phyloP scores from a whole-genome alignment of 495 filamentous ascomycete genomes.

The Penicillium daleae region DNA sequence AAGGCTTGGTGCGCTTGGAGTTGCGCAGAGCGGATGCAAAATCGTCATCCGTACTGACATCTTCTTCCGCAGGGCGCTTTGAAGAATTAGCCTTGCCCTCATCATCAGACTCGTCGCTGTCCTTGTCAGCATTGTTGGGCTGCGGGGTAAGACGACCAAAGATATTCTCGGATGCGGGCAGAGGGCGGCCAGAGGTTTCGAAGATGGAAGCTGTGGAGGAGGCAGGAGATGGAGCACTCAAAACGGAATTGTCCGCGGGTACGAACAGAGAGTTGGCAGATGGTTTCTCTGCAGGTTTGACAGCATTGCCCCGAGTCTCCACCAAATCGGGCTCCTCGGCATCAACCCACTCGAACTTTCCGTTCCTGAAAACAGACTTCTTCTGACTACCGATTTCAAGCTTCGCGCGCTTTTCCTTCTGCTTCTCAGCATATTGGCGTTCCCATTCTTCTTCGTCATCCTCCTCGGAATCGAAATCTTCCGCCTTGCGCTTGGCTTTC shows the following conservation, averaged over 20 bases:
- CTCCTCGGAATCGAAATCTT: constrained; percentile 60
- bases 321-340: constrained; percentile 19
- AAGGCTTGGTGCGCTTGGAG: constrained; percentile 26
- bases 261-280: neutral
- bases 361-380: constrained; percentile 44
- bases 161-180: constrained; percentile 54
- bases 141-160: constrained; percentile 62
- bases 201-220: constrained; percentile 26
- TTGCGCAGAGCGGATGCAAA: constrained; percentile 26
- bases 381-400: constrained; percentile 36
- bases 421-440: constrained; percentile 49
- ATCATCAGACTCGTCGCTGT: constrained; percentile 34
- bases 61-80: constrained; percentile 26
- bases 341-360: constrained; percentile 45
- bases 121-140: constrained; percentile 26
- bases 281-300: constrained; percentile 21
- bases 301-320: constrained; percentile 12
- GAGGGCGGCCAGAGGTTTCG: constrained; percentile 28
- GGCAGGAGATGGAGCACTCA: constrained; percentile 16
- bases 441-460: constrained; percentile 57
- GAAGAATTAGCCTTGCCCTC: constrained; percentile 27
- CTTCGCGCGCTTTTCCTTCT: constrained; percentile 47
- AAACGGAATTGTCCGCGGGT: constrained; percentile 18
- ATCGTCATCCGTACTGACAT: constrained; percentile 34
- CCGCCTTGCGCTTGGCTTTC: constrained; percentile 57